Conservation (phyloP, 2,329 filamentous ascomycete species). For the Clarireedia hainanense region DNA sequence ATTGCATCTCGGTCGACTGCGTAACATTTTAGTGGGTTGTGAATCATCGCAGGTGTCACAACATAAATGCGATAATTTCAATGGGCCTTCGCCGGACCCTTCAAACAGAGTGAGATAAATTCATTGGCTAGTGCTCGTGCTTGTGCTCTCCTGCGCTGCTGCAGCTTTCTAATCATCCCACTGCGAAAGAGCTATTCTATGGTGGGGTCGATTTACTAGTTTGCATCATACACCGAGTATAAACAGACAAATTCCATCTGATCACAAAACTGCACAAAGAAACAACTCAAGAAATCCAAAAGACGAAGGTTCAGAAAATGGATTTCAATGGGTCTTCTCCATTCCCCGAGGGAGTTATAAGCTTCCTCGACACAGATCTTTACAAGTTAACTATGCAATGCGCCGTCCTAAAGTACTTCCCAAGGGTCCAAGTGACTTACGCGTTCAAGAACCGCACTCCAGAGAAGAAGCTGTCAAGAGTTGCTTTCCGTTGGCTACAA, state of each 20-base stretch:
- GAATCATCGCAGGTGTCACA: too few species aligned
- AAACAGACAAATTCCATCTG: too few species aligned
- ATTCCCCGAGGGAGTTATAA: slow-evolving; percentile 69
- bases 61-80: too few species aligned
- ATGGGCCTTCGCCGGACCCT: too few species aligned
- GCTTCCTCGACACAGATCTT: slow-evolving; percentile 73
- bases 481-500: slow-evolving; percentile 78
- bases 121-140: too few species aligned
- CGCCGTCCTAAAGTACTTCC: slow-evolving; percentile 87
- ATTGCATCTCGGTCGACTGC: too few species aligned
- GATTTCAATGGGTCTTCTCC: slow-evolving; percentile 59
- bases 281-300: neutral
- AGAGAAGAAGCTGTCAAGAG: slow-evolving; percentile 80
- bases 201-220: neutral
- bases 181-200: neutral
- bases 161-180: neutral
- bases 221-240: too few species aligned
- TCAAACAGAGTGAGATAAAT: too few species aligned
- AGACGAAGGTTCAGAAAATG: slow-evolving; percentile 42
- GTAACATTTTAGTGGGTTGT: too few species aligned
- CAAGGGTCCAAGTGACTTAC: slow-evolving; percentile 75
- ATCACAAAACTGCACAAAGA: neutral
- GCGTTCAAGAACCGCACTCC: slow-evolving; percentile 93
- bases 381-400: slow-evolving; percentile 99
- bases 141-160: too few species aligned